phyloP scores from a whole-genome alignment of 768 basidiomycete species.

The Nidularia sp. region DNA sequence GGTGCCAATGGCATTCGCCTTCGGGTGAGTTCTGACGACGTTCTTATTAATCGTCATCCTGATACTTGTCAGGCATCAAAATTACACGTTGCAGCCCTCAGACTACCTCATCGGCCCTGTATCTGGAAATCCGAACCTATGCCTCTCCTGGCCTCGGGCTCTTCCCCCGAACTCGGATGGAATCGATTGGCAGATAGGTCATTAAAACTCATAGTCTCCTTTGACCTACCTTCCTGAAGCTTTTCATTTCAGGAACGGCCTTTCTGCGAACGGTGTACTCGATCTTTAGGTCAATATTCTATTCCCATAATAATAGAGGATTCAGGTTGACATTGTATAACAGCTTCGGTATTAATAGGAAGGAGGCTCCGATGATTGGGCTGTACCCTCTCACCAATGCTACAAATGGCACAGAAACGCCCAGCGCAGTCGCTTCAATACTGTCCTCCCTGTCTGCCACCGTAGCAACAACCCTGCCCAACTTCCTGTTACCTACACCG shows the following conservation, averaged over 20 bases:
- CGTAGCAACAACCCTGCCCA: slow-evolving; percentile 66
- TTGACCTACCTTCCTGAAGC: not conserved
- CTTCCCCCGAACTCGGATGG: slow-evolving; percentile 64
- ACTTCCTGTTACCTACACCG: slow-evolving; percentile 64
- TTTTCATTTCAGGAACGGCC: slow-evolving; percentile 39
- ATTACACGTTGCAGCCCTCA: slow-evolving; percentile 65
- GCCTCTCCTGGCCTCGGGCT: slow-evolving; percentile 73
- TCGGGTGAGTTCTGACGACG: slow-evolving; percentile 45
- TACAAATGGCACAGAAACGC: slow-evolving; percentile 34
- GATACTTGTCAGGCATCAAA: slow-evolving; percentile 10
- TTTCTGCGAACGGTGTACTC: slow-evolving; percentile 78
- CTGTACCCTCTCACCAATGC: slow-evolving; percentile 57
- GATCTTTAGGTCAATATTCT: slow-evolving; percentile 56
- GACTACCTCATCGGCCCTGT: slow-evolving; percentile 77
- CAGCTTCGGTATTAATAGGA: slow-evolving; percentile 71
- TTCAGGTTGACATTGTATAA: slow-evolving; percentile 2
- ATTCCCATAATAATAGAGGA: not conserved
- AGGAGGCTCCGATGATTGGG: slow-evolving; percentile 78
- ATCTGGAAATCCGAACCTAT: slow-evolving; percentile 58
- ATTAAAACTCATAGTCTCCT: slow-evolving; percentile 1
- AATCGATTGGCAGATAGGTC: slow-evolving; percentile 82
- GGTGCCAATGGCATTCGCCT: slow-evolving; percentile 57
- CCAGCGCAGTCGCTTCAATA: slow-evolving; percentile 40
- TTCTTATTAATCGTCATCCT: not conserved
- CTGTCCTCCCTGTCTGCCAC: slow-evolving; percentile 63